A percentile compares a stretch with the other conserved stretches of the same genome.
These are phyloP conservation scores for Chaetoceros tenuissimus DNA, from an alignment of 108 stramenopile species.

Conservation along the genomic window DNA sequence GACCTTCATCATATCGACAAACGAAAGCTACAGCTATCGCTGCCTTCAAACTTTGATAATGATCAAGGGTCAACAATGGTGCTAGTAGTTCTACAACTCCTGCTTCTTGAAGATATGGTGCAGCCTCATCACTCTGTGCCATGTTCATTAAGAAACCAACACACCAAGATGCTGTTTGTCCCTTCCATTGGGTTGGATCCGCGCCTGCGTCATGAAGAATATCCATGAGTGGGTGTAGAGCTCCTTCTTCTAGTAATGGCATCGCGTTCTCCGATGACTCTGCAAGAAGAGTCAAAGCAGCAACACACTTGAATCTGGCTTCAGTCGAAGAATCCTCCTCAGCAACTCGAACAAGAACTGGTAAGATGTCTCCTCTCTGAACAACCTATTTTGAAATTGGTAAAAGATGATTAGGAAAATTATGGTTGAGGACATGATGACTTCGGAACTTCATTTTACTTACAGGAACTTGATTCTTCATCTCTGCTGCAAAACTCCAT, in stretches of 20 bases:
- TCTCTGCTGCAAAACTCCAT: slow-evolving; percentile 89
- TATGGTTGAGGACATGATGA: neutral
- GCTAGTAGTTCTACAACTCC: slow-evolving; percentile 84
- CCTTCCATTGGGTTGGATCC: slow-evolving; percentile 88
- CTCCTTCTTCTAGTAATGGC: slow-evolving; percentile 68
- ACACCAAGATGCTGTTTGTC: slow-evolving; percentile 89
- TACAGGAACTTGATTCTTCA: slow-evolving; percentile 89
- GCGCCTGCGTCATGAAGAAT: slow-evolving; percentile 84
- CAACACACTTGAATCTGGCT: slow-evolving; percentile 87
- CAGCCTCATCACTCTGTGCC: slow-evolving; percentile 85
- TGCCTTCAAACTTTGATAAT: slow-evolving; percentile 88
- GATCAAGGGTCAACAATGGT: slow-evolving; percentile 77
- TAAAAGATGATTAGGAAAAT: slow-evolving; percentile 5
- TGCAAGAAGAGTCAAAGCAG: slow-evolving; percentile 77
- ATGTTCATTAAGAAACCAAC: slow-evolving; percentile 92
- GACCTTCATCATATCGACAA: slow-evolving; percentile 80
- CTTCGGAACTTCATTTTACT: neutral
- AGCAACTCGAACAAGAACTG: slow-evolving; percentile 72
- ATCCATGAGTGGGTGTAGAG: slow-evolving; percentile 77
- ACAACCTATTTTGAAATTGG: slow-evolving; percentile 28
- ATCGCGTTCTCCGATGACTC: slow-evolving; percentile 83
- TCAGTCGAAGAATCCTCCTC: slow-evolving; percentile 84
- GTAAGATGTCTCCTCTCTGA: slow-evolving; percentile 77
- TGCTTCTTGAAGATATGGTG: slow-evolving; percentile 69
- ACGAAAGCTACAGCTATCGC: slow-evolving; percentile 90